Evolutionary conservation across 1,284 basidiomycete genomes (phyloP), one percentile per base, ranked within the genome.

Genomic region (Cerrena zonata): DNA sequence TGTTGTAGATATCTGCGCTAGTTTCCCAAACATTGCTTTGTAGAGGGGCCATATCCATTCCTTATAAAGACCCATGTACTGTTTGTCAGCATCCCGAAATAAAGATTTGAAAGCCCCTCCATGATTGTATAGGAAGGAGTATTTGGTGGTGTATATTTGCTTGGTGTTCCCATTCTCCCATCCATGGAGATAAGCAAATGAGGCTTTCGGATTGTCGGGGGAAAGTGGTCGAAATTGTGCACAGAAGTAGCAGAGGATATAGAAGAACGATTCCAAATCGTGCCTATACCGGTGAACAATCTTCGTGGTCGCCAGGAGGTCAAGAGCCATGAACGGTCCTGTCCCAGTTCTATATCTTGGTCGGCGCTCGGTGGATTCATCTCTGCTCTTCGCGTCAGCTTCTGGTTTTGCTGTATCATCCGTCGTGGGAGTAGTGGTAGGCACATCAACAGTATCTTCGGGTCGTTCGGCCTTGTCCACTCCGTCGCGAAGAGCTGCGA

Each of bases 321-420:
- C 47, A 7, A 49, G 38, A 10, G 47, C 47, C 37, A 49, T 49
- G 39, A 49, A 49, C 12, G 47, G 47, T 19, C 46, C 46, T 21
- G 46, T 47, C 11, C 46, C 46, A 21, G 46, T 47, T 10, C 46
- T 5, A 47, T 39, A 39, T 24, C 36, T 36, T 24, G 15, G 18
- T 10, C 18, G 7, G 7, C 21, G 39, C n/a, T n/a, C n/a, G 10
- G 15, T 7, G 10, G 39, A 15, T 19, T 40, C 18, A 7, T 7
- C 10, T 18, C 18, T 22, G 10, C 19, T 18, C 18, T 22, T 22
- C 39, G 7, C 15, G 30, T 7, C 39, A 10, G 13, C 10, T 22
- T 40, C 39, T 10, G 7, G 7, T 19, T 7, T 18, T 5, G 13
- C 7, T 5, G 7, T 5, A 40, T 40, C 39, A 40, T 10, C 18